These are phyloP conservation scores for Hypoxylon sp. DNA, from an alignment of 2,329 filamentous ascomycete species.

Conservation along the genomic window DNA sequence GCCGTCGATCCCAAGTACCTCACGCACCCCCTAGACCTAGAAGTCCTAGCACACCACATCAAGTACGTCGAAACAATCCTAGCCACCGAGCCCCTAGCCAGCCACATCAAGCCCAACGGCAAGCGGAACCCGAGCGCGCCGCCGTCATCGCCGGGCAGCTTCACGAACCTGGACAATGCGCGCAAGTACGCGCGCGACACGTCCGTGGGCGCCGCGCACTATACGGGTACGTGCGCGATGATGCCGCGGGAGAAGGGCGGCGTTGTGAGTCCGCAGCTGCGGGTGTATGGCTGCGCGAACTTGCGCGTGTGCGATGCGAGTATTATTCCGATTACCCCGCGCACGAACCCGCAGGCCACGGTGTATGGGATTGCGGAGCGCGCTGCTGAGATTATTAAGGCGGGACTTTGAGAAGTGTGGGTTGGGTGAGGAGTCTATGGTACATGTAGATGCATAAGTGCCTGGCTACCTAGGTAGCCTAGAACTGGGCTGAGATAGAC, in stretches of 20 bases:
- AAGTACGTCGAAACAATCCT: too few species aligned
- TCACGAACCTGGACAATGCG: conserved; percentile 13
- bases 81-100: conserved; percentile 5
- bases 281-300: conserved; percentile 20
- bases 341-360: conserved; percentile 29
- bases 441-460: too few species aligned
- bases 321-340: conserved; percentile 32
- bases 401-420: background rate
- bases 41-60: conserved; percentile 11
- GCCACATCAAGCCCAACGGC: conserved; percentile 8
- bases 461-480: too few species aligned
- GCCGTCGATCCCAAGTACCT: conserved; percentile 37
- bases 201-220: conserved; percentile 15
- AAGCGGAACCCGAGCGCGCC: conserved; percentile 11
- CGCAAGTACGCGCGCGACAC: background rate
- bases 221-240: conserved; percentile 22
- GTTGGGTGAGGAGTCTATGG: too few species aligned
- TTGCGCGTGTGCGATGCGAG: conserved; percentile 29
- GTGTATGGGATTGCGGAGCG: conserved; percentile 43
- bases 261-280: conserved; percentile 19
- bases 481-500: too few species aligned
- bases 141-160: conserved; percentile 14
- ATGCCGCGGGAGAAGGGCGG: conserved; percentile 24
- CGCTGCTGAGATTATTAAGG: conserved; percentile 36
- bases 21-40: conserved; percentile 38